phyloP scores from a whole-genome alignment of 768 basidiomycete species.

The Fistulinella prunicolor region DNA sequence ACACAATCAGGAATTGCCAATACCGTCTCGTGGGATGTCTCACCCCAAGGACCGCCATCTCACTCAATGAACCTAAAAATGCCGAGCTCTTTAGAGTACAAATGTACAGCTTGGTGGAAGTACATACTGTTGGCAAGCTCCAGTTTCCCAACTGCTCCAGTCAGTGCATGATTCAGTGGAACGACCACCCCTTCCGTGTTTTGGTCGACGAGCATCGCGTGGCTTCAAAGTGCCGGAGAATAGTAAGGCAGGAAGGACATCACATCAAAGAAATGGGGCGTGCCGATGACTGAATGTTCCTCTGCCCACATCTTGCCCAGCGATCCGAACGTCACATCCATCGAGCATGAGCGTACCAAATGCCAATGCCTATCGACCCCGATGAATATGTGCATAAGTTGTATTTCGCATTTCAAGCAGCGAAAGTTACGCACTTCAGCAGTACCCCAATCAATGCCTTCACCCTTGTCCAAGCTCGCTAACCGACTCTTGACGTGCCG shows the following conservation, averaged over 20 bases:
- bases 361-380: constrained; percentile 62
- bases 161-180: constrained; percentile 71
- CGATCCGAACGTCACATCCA: constrained; percentile 81
- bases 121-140: constrained; percentile 83
- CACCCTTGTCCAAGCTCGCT: constrained; percentile 62
- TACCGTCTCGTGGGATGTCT: constrained; percentile 23
- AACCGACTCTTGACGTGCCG: constrained; percentile 77
- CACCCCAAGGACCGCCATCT: constrained; percentile 85
- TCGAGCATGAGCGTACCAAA: constrained; percentile 84
- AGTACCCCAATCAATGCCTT: constrained; percentile 85
- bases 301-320: constrained; percentile 89
- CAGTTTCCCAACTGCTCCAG: constrained; percentile 56
- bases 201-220: constrained; percentile 93
- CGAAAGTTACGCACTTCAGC: constrained; percentile 59
- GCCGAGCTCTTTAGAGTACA: neutral
- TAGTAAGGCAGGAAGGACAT: neutral
- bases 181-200: constrained; percentile 75
- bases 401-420: neutral
- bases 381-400: neutral
- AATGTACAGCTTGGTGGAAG: constrained; percentile 1
- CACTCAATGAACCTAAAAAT: constrained; percentile 73
- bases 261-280: constrained; percentile 1
- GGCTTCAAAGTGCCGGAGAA: constrained; percentile 36
- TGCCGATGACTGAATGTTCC: constrained; percentile 85
- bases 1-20: constrained; percentile 1